Evolutionary conservation across 345 rosid genomes (phyloP).

Genomic region (Populus ilicifolia): DNA sequence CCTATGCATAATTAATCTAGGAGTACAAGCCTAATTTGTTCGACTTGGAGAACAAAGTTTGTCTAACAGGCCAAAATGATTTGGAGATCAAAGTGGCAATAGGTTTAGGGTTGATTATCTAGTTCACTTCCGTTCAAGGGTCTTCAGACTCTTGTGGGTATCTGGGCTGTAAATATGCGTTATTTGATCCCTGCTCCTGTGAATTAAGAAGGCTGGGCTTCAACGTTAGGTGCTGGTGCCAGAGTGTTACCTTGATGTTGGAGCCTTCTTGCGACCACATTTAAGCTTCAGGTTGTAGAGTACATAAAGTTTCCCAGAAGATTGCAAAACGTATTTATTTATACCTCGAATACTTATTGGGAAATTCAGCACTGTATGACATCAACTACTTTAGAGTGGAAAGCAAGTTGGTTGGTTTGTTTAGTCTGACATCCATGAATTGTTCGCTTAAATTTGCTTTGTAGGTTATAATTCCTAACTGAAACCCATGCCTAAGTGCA

Average conservation of each 20-base stretch:
- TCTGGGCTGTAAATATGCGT: not conserved
- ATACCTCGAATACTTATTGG: no score
- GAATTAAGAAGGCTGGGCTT: not conserved
- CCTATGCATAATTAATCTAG: not conserved
- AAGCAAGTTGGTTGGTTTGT: not conserved
- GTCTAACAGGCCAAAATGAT: no score
- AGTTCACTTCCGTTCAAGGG: no score
- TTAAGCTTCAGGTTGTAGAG: not conserved
- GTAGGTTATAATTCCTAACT: not conserved
- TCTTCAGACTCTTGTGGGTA: no score
- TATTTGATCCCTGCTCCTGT: not conserved
- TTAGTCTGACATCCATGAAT: not conserved
- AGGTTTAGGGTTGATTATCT: no score
- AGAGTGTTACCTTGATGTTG: no score
- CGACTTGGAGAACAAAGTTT: not conserved
- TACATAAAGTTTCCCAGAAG: not conserved
- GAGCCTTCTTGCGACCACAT: no score
- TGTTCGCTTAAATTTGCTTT: not conserved
- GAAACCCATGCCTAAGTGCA: not conserved
- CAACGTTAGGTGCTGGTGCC: no score
- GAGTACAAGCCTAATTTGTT: not conserved
- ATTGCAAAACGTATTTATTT: no score
- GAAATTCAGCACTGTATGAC: not conserved
- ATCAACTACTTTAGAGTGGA: not conserved
- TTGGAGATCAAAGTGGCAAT: no score